phyloP scores from a whole-genome alignment of 2,329 filamentous ascomycete genomes.

The Helotiales sp. region DNA sequence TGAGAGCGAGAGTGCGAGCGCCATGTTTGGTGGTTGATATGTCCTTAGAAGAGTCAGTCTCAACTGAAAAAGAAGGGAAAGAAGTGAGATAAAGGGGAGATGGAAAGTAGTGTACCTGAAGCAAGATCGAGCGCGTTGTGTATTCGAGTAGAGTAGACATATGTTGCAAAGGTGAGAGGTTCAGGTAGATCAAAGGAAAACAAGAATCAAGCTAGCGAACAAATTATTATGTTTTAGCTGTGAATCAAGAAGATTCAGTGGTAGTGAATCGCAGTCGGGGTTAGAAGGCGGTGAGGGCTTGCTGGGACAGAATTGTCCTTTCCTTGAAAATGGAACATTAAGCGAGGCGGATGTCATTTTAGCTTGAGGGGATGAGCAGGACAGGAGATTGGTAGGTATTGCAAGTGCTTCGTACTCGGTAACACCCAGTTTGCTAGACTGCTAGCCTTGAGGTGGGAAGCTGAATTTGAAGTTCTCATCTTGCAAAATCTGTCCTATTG shows the following conservation, averaged over 20 bases:
- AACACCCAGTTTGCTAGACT: neutral
- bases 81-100: too few species aligned
- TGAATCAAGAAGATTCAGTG: neutral
- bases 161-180: neutral
- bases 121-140: neutral
- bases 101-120: neutral
- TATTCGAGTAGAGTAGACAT: too few species aligned
- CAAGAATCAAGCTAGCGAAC: neutral
- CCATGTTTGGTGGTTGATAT: neutral
- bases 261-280: neutral
- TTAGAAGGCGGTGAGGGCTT: neutral
- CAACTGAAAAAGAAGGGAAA: neutral
- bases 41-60: neutral
- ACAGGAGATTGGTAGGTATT: too few species aligned
- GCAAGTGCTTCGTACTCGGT: neutral
- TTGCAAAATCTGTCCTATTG: neutral
- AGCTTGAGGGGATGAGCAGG: too few species aligned
- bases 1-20: too few species aligned
- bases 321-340: neutral
- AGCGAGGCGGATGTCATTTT: neutral
- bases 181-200: neutral
- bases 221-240: too few species aligned
- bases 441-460: neutral
- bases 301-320: neutral
- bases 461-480: neutral